These are phyloP conservation scores for Fusarium chuoi DNA, from an alignment of 2,329 filamentous ascomycete species.

Conservation along the genomic window DNA sequence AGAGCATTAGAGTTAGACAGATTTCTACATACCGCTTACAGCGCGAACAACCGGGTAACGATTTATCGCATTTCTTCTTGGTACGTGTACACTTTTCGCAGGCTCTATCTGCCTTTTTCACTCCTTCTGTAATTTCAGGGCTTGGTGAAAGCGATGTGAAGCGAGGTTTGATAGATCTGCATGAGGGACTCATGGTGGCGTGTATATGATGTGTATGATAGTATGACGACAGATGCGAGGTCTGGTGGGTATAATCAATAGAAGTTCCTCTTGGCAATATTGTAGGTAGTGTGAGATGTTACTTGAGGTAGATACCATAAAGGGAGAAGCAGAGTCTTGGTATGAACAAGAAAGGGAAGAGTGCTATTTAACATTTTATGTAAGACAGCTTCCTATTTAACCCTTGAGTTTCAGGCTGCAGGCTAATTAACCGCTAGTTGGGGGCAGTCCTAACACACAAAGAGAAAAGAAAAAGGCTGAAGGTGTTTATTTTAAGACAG, in stretches of 20 bases:
- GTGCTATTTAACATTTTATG: neutral
- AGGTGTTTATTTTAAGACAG: neutral
- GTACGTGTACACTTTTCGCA: slow-evolving; percentile 51
- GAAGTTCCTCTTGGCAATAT: neutral
- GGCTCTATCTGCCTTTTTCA: slow-evolving; percentile 46
- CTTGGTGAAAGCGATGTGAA: slow-evolving; percentile 36
- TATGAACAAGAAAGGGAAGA: neutral
- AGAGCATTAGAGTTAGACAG: rapidly evolving
- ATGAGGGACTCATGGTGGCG: slow-evolving; percentile 12
- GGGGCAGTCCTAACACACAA: neutral
- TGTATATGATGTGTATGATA: neutral
- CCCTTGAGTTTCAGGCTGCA: neutral
- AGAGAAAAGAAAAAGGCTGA: neutral
- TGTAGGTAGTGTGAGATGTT: neutral
- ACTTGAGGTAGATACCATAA: too few relatives aligned
- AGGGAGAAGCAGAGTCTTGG: neutral
- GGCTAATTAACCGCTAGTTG: neutral
- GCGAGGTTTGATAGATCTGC: slow-evolving; percentile 26
- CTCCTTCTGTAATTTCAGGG: slow-evolving; percentile 38
- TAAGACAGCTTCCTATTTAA: neutral
- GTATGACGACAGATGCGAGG: neutral
- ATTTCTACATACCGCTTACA: slow-evolving; percentile 45
- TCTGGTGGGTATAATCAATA: neutral
- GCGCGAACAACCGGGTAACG: slow-evolving; percentile 47
- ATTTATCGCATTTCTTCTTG: slow-evolving; percentile 52